These are phyloP conservation scores for Sorghum bicolor DNA, from an alignment of 176 grass and related monocot genomes.

Conservation along the genomic window DNA sequence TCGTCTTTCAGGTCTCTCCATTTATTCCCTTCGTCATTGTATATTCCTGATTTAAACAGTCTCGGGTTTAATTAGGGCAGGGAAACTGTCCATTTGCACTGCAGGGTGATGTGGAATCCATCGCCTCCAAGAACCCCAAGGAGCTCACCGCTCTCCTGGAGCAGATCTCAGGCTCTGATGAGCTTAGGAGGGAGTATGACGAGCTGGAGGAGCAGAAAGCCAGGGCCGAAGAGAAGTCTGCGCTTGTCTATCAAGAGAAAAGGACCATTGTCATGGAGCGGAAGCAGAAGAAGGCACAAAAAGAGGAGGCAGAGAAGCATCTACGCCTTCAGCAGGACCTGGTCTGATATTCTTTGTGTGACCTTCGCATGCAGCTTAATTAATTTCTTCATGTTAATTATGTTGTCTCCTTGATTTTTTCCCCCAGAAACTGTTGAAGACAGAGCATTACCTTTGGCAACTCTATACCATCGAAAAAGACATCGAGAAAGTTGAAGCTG, in stretches of 20 bases:
- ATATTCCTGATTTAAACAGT: not conserved
- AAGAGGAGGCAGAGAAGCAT: constrained; percentile 97
- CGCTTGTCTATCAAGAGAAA: constrained; percentile 96
- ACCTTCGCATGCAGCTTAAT: not conserved
- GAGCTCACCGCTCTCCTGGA: constrained; percentile 86
- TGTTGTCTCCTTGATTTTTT: not conserved
- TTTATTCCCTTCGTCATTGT: not conserved
- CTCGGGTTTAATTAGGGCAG: not conserved
- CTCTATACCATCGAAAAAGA: constrained; percentile 83
- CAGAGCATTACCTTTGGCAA: constrained; percentile 90
- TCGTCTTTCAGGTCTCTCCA: constrained; percentile 82
- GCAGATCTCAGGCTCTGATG: constrained; percentile 93
- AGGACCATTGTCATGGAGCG: constrained; percentile 86
- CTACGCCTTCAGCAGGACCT: constrained; percentile 71
- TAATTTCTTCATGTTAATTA: constrained; percentile 6
- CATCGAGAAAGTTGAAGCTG: constrained; percentile 60
- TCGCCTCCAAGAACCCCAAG: constrained; percentile 97
- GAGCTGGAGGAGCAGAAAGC: constrained; percentile 65
- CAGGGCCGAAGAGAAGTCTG: constrained; percentile 78
- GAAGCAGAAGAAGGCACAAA: constrained; percentile 97
- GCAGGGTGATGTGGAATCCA: constrained; percentile 95
- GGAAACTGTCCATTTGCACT: constrained; percentile 7
- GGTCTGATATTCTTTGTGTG: constrained; percentile 33
- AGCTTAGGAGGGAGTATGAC: constrained; percentile 88
- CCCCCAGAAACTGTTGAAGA: constrained; percentile 85